phyloP scores from a whole-genome alignment of 768 basidiomycete genomes.

The Nevesoporus exiguus region DNA sequence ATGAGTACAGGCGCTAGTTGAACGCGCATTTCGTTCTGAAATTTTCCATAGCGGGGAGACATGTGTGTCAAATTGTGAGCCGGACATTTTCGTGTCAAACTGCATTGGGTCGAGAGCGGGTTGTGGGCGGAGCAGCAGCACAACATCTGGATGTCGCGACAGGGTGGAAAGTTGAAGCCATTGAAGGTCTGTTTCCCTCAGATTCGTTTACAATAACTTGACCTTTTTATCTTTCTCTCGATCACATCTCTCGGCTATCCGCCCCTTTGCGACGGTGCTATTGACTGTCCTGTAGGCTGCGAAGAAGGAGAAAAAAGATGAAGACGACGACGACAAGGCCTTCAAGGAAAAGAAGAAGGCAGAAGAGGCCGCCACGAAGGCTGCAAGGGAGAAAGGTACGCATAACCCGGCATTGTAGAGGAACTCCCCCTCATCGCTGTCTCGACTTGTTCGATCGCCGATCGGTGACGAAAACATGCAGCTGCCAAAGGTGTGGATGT shows the following conservation, averaged over 20 bases:
- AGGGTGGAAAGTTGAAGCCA: slow-evolving; percentile 86
- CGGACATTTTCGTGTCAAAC: slow-evolving; percentile 3
- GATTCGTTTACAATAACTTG: not conserved
- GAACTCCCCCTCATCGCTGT: not conserved
- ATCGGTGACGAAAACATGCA: slow-evolving; percentile 9
- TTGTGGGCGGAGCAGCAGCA: slow-evolving; percentile 1
- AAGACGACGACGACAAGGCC: slow-evolving; percentile 64
- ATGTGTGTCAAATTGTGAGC: not conserved
- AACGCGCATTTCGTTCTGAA: not conserved
- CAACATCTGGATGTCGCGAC: slow-evolving; percentile 41
- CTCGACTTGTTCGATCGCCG: not conserved
- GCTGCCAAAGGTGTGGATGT: slow-evolving; percentile 29
- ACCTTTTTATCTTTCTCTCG: not conserved
- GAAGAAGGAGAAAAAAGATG: slow-evolving; percentile 77
- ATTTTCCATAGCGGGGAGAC: slow-evolving; percentile 5
- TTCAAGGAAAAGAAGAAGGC: slow-evolving; percentile 78
- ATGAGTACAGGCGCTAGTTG: no score
- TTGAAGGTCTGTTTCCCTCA: slow-evolving; percentile 54
- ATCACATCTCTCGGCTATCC: not conserved
- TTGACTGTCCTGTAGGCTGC: slow-evolving; percentile 49
- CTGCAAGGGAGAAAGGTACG: slow-evolving; percentile 69
- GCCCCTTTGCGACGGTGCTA: no score
- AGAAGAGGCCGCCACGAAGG: slow-evolving; percentile 70
- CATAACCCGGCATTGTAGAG: not conserved
- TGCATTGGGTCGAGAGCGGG: not conserved